Conservation (phyloP, 805 yeast genomes). For the Yarrowia sp. region DNA sequence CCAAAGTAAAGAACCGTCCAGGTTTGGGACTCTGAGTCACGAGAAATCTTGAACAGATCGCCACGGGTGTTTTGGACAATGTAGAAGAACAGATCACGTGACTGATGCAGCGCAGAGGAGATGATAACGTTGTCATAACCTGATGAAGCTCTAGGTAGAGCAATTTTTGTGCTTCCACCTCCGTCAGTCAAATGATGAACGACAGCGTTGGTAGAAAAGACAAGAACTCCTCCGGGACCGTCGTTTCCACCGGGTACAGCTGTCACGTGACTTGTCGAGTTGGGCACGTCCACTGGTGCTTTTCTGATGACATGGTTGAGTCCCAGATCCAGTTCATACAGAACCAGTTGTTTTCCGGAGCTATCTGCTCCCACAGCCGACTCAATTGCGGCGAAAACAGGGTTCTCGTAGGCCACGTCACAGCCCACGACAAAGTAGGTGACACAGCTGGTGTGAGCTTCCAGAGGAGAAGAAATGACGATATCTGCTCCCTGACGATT, state of each 20-base stretch:
- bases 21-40: constrained; percentile 39
- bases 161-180: not conserved
- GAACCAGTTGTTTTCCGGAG: constrained; percentile 46
- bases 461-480: constrained; percentile 68
- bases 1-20: constrained; percentile 70
- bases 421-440: constrained; percentile 56
- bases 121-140: constrained; percentile 41
- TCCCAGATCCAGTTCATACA: constrained; percentile 83
- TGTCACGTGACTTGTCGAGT: constrained; percentile 51
- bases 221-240: constrained; percentile 66
- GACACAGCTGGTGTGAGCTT: constrained; percentile 53
- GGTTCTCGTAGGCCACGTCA: constrained; percentile 79
- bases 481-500: constrained; percentile 49
- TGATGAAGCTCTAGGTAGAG: not conserved
- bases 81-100: constrained; percentile 62
- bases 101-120: constrained; percentile 59
- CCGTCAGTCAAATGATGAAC: not conserved
- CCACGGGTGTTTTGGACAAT: constrained; percentile 69
- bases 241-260: constrained; percentile 69
- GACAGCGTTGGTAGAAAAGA: constrained; percentile 41
- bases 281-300: constrained; percentile 43
- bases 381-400: constrained; percentile 64
- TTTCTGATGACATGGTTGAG: constrained; percentile 66
- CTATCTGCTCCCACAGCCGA: constrained; percentile 51
- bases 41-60: constrained; percentile 66